These are phyloP conservation scores for Thraustochytrium striatum DNA, from an alignment of 352 stramenopile genomes.

Conservation along the genomic window DNA sequence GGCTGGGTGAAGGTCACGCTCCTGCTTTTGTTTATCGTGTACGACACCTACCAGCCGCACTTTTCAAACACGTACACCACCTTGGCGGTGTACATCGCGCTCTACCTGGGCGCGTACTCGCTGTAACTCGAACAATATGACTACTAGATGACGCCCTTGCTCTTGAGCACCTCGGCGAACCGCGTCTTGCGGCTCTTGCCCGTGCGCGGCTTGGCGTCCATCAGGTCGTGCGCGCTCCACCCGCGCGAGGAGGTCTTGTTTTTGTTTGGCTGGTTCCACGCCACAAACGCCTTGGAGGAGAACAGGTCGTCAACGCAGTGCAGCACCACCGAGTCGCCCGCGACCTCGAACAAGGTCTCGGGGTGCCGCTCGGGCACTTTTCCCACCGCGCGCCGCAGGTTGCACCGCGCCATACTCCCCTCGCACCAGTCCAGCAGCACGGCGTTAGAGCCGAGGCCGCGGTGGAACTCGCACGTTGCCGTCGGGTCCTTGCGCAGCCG, in stretches of 20 bases:
- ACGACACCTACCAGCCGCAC: conserved; percentile 29
- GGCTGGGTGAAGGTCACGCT: conserved; percentile 36
- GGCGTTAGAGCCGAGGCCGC: background rate
- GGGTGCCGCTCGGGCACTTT: background rate
- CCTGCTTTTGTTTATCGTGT: conserved; percentile 32
- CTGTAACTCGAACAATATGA: too few species aligned
- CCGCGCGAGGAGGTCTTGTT: background rate
- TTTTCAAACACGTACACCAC: conserved; percentile 38
- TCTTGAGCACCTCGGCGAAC: too few species aligned
- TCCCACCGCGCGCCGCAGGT: too few species aligned
- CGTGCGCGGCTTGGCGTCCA: too few species aligned
- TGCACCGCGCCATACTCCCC: background rate
- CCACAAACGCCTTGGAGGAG: background rate
- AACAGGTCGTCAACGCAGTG: background rate
- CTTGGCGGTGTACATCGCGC: conserved; percentile 1
- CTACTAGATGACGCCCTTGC: too few species aligned
- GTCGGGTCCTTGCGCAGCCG: background rate
- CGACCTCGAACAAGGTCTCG: background rate
- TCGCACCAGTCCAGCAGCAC: background rate
- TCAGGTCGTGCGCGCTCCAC: too few species aligned
- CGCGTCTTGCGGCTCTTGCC: too few species aligned
- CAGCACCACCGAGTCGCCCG: background rate
- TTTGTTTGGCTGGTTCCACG: background rate
- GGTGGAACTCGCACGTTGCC: background rate
- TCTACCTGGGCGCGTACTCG: conserved; percentile 33